These are phyloP conservation scores for Jasminum sambac DNA, from an alignment of 257 asterid genomes.

Conservation along the genomic window DNA sequence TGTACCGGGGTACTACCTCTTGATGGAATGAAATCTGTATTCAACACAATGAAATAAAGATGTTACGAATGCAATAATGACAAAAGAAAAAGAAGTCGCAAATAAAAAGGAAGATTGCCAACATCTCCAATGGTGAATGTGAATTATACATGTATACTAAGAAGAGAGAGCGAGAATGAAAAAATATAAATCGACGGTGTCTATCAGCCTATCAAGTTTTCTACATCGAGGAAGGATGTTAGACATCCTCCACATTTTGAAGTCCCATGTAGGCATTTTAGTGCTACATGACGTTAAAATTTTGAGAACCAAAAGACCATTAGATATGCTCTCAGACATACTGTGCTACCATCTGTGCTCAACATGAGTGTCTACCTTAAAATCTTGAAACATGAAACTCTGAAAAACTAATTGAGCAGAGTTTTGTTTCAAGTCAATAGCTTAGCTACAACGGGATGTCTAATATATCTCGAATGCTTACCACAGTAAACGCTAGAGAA, in stretches of 20 bases:
- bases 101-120: no score
- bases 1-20: slow-evolving; percentile 73
- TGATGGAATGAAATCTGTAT: slow-evolving; percentile 71
- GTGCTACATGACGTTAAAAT: no score
- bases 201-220: no score
- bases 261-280: no score
- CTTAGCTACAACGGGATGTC: neutral
- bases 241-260: no score
- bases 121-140: no score
- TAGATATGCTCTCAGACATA: neutral
- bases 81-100: no score
- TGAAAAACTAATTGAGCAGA: neutral
- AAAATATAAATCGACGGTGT: no score
- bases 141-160: no score
- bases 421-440: neutral
- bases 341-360: neutral
- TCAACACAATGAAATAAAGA: neutral
- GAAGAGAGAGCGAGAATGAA: no score
- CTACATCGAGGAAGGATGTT: no score
- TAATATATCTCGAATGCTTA: slow-evolving; percentile 20
- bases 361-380: neutral
- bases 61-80: neutral
- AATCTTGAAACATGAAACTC: neutral
- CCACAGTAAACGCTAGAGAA: slow-evolving; percentile 48
- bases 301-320: no score